A percentile compares a stretch with the other conserved stretches of the same genome.
Conservation (phyloP, 1,284 basidiomycete genomes). For the Ganoderma sinense region DNA sequence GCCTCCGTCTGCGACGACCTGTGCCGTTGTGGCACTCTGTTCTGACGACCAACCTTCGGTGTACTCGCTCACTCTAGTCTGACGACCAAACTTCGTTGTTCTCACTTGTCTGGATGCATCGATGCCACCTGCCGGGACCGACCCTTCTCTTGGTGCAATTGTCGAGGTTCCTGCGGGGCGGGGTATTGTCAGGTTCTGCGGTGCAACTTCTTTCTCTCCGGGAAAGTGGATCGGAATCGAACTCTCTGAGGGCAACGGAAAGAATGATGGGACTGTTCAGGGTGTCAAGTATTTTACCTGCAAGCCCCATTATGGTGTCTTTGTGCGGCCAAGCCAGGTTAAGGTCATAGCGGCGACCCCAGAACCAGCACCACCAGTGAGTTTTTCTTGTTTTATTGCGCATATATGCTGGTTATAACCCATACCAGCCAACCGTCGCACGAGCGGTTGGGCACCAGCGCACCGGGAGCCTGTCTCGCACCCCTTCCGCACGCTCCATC, state of each 20-base stretch:
- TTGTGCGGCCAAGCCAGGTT: conserved; percentile 91
- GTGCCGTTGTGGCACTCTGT: conserved; percentile 4
- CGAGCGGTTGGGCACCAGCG: conserved; percentile 48
- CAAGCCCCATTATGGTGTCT: conserved; percentile 83
- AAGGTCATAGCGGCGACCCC: conserved; percentile 60
- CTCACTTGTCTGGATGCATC: background rate
- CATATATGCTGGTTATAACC: conserved; percentile 10
- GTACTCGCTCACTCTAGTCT: conserved; percentile 5
- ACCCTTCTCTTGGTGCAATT: conserved; percentile 59
- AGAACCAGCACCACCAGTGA: conserved; percentile 43
- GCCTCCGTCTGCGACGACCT: background rate
- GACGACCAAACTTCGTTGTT: conserved; percentile 1
- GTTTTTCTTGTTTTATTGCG: conserved; percentile 3
- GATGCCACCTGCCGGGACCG: conserved; percentile 37
- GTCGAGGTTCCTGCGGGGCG: conserved; percentile 83
- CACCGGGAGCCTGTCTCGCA: conserved; percentile 47
- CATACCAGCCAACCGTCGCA: conserved; percentile 31
- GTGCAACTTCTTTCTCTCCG: conserved; percentile 83
- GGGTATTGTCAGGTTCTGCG: conserved; percentile 89
- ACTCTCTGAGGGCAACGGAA: conserved; percentile 84
- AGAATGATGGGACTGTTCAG: conserved; percentile 94
- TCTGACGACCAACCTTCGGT: background rate
- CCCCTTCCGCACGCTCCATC: conserved; percentile 44
- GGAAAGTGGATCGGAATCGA: conserved; percentile 98
- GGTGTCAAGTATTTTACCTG: conserved; percentile 90